Evolutionary conservation across 1,139 yeast genomes (phyloP).

Genomic region (Debaryomyces fabryi): DNA sequence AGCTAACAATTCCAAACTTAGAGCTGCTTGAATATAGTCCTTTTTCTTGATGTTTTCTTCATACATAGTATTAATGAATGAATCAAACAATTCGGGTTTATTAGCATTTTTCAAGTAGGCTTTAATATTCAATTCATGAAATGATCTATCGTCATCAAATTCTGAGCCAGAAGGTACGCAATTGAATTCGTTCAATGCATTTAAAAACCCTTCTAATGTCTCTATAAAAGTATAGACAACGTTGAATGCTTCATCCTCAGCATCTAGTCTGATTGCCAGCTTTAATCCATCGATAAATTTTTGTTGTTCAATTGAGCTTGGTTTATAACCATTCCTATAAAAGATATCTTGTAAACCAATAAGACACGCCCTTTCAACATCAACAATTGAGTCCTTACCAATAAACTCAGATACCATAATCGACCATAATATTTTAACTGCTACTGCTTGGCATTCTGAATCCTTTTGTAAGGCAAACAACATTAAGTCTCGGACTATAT

Average conservation of each 20-base stretch:
- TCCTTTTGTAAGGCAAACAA: conserved; percentile 72
- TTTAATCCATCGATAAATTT: conserved; percentile 56
- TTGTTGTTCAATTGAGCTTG: conserved; percentile 57
- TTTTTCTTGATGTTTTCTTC: conserved; percentile 62
- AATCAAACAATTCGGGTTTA: conserved; percentile 78
- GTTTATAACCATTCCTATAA: conserved; percentile 58
- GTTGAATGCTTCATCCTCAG: conserved; percentile 66
- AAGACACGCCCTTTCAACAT: conserved; percentile 65
- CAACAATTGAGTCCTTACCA: conserved; percentile 59
- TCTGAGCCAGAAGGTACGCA: conserved; percentile 82
- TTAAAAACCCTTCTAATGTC: conserved; percentile 64
- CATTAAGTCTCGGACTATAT: conserved; percentile 66
- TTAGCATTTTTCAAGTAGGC: conserved; percentile 78
- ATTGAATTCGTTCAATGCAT: conserved; percentile 66
- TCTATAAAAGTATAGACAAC: conserved; percentile 56
- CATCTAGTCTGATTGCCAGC: conserved; percentile 55
- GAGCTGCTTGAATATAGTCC: conserved; percentile 80
- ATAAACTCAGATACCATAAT: conserved; percentile 68
- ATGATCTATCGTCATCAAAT: conserved; percentile 84
- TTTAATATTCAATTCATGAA: conserved; percentile 75
- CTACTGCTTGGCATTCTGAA: conserved; percentile 60
- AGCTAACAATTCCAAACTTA: conserved; percentile 77
- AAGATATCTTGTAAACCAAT: conserved; percentile 67
- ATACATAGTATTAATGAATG: conserved; percentile 75
- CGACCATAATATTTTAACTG: conserved; percentile 73